Conservation (phyloP, 495 filamentous ascomycete genomes). For the Penicillium manginii region DNA sequence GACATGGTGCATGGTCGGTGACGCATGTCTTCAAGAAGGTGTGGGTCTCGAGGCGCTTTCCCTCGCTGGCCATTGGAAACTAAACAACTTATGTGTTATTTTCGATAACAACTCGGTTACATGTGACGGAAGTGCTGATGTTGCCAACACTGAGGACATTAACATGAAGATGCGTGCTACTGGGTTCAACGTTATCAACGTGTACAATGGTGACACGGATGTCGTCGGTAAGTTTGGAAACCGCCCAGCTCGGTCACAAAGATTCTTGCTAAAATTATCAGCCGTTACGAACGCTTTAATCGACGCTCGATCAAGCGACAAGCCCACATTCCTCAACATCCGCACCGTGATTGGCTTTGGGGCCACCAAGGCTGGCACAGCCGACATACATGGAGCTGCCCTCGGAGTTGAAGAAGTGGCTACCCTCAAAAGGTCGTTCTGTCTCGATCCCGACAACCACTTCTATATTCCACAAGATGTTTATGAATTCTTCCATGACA, state of each 20-base stretch:
- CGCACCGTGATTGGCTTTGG: constrained; percentile 1
- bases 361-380: neutral
- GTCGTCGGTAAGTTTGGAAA: neutral
- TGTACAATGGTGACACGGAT: neutral
- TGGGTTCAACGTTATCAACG: constrained; percentile 1
- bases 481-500: constrained; percentile 48
- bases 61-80: constrained; percentile 56
- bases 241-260: neutral
- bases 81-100: constrained; percentile 57
- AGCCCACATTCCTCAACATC: neutral
- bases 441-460: constrained; percentile 41
- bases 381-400: neutral
- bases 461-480: constrained; percentile 48
- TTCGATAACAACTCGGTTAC: constrained; percentile 61
- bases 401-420: neutral
- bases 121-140: constrained; percentile 55
- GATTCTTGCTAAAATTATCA: neutral
- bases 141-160: constrained; percentile 48
- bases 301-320: neutral
- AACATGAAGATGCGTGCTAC: constrained; percentile 3
- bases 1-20: constrained; percentile 61
- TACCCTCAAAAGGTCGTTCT: constrained; percentile 40
- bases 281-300: neutral
- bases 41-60: constrained; percentile 59
- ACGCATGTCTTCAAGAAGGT: constrained; percentile 61